Conservation (phyloP, 345 rosid genomes). For the Geranium brycei region DNA sequence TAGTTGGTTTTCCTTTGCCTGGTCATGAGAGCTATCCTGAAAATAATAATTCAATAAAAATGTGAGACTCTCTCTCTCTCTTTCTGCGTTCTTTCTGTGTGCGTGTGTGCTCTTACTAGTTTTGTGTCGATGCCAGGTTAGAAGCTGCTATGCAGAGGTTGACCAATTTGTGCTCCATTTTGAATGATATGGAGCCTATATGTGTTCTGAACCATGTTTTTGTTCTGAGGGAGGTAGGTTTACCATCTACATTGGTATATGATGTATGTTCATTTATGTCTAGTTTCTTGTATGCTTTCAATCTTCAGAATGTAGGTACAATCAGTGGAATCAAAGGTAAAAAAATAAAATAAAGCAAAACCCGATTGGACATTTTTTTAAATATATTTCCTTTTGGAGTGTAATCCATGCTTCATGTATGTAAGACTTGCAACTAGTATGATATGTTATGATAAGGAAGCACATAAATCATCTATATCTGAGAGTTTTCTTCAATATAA, state of each 20-base stretch:
- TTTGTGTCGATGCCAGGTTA: constrained; percentile 47
- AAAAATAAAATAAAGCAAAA: too few relatives aligned
- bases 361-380: too few relatives aligned
- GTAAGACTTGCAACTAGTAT: too few relatives aligned
- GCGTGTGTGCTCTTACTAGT: not conserved
- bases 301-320: too few relatives aligned
- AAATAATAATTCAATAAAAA: constrained; percentile 74
- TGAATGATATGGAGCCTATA: constrained; percentile 99
- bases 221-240: constrained; percentile 85
- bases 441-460: too few relatives aligned
- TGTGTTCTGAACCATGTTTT: constrained; percentile 95
- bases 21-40: constrained; percentile 97
- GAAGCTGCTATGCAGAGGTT: constrained; percentile 99
- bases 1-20: constrained; percentile 61
- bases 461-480: too few relatives aligned
- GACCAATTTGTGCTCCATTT: constrained; percentile 80
- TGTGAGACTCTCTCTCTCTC: constrained; percentile 30
- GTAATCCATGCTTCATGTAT: too few relatives aligned
- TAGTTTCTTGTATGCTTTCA: too few relatives aligned
- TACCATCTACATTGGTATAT: not conserved
- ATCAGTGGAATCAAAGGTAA: too few relatives aligned
- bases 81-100: constrained; percentile 1
- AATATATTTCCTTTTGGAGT: too few relatives aligned
- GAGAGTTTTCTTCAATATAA: too few relatives aligned
- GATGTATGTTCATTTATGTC: too few relatives aligned